Evolutionary conservation across 1,284 basidiomycete genomes (phyloP), one percentile per base, ranked within the genome.

Genomic region (Ceratobasidium sp.): DNA sequence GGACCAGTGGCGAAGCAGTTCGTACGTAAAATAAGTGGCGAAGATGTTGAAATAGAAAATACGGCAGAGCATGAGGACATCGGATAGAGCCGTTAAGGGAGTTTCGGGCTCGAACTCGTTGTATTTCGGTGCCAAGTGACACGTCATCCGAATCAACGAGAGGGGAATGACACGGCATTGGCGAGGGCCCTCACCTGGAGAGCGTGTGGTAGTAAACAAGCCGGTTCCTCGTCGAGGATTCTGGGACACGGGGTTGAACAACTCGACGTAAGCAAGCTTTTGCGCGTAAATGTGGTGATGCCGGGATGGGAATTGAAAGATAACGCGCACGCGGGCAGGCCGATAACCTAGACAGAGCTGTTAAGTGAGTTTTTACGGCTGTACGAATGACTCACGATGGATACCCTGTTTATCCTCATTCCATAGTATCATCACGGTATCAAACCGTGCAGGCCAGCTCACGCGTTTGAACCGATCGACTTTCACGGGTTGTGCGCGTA

Each of bases 21-120:
- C 37, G 19, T 37, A 64, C 19, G 40, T 64, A 19, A 64, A 64
- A 64, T 64, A 64, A 7, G 17, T 40, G 29, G 61, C 29, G 8
- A 64, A 64, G 19, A 37, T 43, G 61, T 64, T 64, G 61, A 64
- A 64, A 64, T 19, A 64, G n/a, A 64, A 64, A 7, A 13, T 64
- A 17, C 13, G 15, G 37, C 37, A 64, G 32, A 25, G 15, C 4
- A 8, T 6, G 17, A 64, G 61, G 29, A 43, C 4, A 17, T 64
- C 37, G 8, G 32, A 40, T 6, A 40, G 37, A 5, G 9, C 37
- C 5, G 37, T 40, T 9, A 40, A 40, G 9, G 37, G 37, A 40
- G 5, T 9, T 5, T 5, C 9, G 5, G 37, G 37, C 9, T 40
- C 37, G 61, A 40, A 64, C 37, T 64, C 5, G 37, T 40, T 40